A percentile compares a stretch with the other conserved stretches of the same genome.
Conservation (phyloP, 2,329 filamentous ascomycete genomes). For the Paecilomyces sp. region DNA sequence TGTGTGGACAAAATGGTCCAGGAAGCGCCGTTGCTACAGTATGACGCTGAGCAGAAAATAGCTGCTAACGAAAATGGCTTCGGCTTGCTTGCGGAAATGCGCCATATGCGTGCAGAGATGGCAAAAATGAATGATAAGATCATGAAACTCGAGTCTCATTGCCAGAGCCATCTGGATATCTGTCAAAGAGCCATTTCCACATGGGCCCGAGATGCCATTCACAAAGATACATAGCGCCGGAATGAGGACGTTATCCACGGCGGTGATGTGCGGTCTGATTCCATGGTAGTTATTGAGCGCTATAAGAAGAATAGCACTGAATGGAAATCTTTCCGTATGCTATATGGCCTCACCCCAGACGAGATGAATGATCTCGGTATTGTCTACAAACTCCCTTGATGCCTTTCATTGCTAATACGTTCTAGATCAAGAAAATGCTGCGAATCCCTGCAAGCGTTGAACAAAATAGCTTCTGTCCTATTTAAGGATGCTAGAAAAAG, state of each 20-base stretch:
- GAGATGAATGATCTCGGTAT: conserved; percentile 4
- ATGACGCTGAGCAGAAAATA: neutral
- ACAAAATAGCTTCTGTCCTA: neutral
- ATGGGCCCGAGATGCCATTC: conserved; percentile 4
- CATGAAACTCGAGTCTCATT: conserved; percentile 1
- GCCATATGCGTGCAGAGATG: neutral
- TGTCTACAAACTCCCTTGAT: neutral
- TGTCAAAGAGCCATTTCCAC: conserved; percentile 4
- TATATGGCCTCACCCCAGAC: conserved; percentile 5
- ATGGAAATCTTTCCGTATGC: conserved; percentile 2
- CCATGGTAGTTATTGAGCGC: conserved; percentile 4
- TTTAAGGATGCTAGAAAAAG: conserved; percentile 1
- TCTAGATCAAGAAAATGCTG: conserved; percentile 3
- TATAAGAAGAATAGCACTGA: conserved; percentile 3
- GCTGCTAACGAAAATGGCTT: neutral
- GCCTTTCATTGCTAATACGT: conserved; percentile 1
- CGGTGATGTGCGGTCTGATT: conserved; percentile 4
- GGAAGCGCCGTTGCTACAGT: too few species aligned
- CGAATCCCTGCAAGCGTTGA: conserved; percentile 1
- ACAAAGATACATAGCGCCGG: conserved; percentile 3
- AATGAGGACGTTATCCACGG: conserved; percentile 3
- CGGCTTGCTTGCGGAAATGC: neutral
- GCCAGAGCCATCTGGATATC: conserved; percentile 6
- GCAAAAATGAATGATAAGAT: neutral
- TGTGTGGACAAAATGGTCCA: too few species aligned